These are phyloP conservation scores for Santalum album DNA, from an alignment of 164 flowering plant genomes.

Conservation along the genomic window DNA sequence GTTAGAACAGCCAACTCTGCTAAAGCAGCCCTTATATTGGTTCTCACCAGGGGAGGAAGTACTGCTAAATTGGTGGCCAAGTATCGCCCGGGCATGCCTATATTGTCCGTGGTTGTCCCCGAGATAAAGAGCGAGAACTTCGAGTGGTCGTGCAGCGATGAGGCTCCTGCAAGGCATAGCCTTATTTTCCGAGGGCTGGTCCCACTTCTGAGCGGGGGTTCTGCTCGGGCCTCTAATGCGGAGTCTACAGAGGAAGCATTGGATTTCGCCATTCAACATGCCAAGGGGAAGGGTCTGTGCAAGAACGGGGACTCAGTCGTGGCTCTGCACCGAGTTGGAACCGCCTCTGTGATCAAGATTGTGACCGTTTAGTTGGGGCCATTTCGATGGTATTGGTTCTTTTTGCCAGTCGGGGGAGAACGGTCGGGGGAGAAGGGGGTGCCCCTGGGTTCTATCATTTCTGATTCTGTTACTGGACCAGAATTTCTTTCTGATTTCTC, in stretches of 20 bases:
- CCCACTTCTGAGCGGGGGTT: constrained; percentile 65
- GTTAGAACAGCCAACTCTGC: constrained; percentile 70
- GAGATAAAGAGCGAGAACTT: constrained; percentile 68
- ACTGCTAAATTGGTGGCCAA: constrained; percentile 87
- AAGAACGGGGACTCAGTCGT: constrained; percentile 73
- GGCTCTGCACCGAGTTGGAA: constrained; percentile 62
- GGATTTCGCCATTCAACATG: constrained; percentile 59
- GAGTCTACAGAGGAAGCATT: constrained; percentile 74
- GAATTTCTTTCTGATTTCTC: too few relatives aligned
- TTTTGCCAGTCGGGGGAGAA: too few relatives aligned
- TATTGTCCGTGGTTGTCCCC: constrained; percentile 79
- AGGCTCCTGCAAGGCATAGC: constrained; percentile 87
- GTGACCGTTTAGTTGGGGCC: constrained; percentile 31
- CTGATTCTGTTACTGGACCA: too few relatives aligned
- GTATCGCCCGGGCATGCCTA: constrained; percentile 77
- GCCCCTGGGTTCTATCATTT: too few relatives aligned
- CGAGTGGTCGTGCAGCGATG: constrained; percentile 81
- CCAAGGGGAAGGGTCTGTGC: constrained; percentile 58
- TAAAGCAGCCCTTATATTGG: constrained; percentile 60
- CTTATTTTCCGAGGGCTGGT: constrained; percentile 67
- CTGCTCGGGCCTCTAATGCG: constrained; percentile 60
- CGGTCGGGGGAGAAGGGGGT: too few relatives aligned
- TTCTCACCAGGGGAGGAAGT: constrained; percentile 74
- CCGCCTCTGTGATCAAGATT: constrained; percentile 77
- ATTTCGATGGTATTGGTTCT: neutral